Evolutionary conservation across 768 basidiomycete species (phyloP), one percentile per base, ranked within the genome.

Genomic region (Collybiopsis luxurians): DNA sequence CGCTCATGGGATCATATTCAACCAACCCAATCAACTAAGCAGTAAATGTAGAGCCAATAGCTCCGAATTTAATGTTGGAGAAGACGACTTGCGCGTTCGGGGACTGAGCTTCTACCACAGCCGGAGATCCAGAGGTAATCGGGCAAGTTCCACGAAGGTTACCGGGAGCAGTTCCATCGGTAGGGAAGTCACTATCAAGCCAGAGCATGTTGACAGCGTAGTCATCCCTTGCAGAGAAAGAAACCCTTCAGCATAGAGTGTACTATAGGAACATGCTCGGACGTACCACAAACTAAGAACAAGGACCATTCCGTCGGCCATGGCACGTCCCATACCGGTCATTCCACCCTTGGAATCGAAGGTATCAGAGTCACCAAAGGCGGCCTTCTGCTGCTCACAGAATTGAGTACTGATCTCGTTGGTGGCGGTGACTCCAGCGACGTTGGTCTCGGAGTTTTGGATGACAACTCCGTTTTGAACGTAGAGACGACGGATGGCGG

Each of bases 1-100:
- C n/a, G n/a, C n/a, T n/a, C n/a, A n/a, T n/a, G n/a, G n/a, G n/a
- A n/a, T n/a, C n/a, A n/a, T n/a, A n/a, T n/a, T n/a, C n/a, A n/a
- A n/a, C n/a, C n/a, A n/a, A n/a, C n/a, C n/a, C n/a, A n/a, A n/a
- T n/a, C n/a, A n/a, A n/a, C n/a, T 34, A 24, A 44, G 42, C 42
- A 17, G n/a, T n/a, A 21, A 50, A 80, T 55, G 79, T 80, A 26
- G 77, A 75, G 60, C 75, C 76, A 64, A 81, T 75, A 65, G 72
- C 69, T 56, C 79, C 80, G 65, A 75, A 77, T 65, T 71, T 74
- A 73, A 81, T 82, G 75, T 81, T 81, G 28, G 79, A 81, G 76
- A 66, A 82, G 57, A 70, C 74, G 67, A 82, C 80, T 23, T 70
- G 69, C 31, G 78, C 72, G 64, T 69, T 70, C 49, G 78, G 63